Percentiles rank a stretch among this genome's conserved stretches.
phyloP scores from a whole-genome alignment of 1,284 basidiomycete genomes.

The Cerioporus squamosus region DNA sequence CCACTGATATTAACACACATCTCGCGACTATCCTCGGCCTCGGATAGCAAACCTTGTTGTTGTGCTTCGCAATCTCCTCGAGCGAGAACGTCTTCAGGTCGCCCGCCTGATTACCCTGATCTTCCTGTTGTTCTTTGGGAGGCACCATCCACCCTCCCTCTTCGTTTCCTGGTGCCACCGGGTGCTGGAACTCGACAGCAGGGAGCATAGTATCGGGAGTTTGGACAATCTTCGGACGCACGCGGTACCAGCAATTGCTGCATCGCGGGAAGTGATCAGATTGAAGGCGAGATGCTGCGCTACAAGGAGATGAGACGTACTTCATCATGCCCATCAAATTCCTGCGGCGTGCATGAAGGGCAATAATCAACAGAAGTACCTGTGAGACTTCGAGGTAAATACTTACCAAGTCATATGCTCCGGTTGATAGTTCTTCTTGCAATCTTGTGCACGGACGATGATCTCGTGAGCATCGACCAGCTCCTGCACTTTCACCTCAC shows the following conservation, averaged over 20 bases:
- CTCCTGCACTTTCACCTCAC: slow-evolving; percentile 25
- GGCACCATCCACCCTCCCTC: slow-evolving; percentile 30
- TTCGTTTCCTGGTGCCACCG: slow-evolving; percentile 25
- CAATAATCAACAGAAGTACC: background rate
- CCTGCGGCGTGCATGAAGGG: slow-evolving; percentile 1
- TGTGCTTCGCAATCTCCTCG: slow-evolving; percentile 29
- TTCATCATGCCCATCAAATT: slow-evolving; percentile 30
- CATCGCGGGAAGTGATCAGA: background rate
- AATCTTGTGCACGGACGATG: slow-evolving; percentile 25
- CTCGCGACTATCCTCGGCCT: background rate
- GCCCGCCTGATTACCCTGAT: background rate
- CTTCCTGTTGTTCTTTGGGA: background rate
- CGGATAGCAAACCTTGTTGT: slow-evolving; percentile 15
- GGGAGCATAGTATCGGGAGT: slow-evolving; percentile 7
- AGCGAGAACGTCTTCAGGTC: slow-evolving; percentile 19
- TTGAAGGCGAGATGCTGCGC: background rate
- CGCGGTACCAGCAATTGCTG: slow-evolving; percentile 31
- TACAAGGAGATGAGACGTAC: slow-evolving; percentile 9
- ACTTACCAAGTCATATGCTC: slow-evolving; percentile 26
- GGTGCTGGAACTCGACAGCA: slow-evolving; percentile 24
- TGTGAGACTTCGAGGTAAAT: no score
- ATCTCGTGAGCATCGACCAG: slow-evolving; percentile 22
- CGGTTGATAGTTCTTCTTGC: slow-evolving; percentile 27
- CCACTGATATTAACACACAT: background rate
- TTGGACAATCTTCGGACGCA: slow-evolving; percentile 17